These are phyloP conservation scores for Penicillium griseofulvum DNA, from an alignment of 2,329 filamentous ascomycete genomes.

Conservation along the genomic window DNA sequence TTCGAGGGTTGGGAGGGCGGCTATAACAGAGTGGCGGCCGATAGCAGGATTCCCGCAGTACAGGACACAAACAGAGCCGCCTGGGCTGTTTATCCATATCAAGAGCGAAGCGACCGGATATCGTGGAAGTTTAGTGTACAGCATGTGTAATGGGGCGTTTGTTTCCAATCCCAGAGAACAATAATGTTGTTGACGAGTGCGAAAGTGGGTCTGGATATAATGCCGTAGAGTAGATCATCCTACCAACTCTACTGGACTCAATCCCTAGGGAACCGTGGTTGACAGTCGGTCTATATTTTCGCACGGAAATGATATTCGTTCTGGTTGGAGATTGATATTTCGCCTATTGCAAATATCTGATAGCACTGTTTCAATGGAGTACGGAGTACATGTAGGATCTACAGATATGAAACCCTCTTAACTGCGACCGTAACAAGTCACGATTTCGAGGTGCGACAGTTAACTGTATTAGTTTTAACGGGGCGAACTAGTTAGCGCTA, in stretches of 20 bases:
- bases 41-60: neutral
- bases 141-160: neutral
- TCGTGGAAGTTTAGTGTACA: neutral
- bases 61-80: neutral
- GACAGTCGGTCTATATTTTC: neutral
- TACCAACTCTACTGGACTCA: neutral
- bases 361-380: neutral
- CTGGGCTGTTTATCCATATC: neutral
- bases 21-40: neutral
- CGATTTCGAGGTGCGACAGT: neutral
- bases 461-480: neutral
- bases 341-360: neutral
- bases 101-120: neutral
- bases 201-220: neutral
- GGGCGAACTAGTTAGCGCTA: conserved; percentile 9
- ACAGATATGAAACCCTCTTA: neutral
- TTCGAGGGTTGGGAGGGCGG: neutral
- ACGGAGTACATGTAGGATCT: neutral
- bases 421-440: neutral
- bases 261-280: neutral
- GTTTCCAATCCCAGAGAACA: neutral
- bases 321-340: neutral
- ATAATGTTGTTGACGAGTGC: neutral
- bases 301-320: neutral
- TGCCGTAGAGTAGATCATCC: neutral